phyloP scores from a whole-genome alignment of 345 rosid genomes.

The Excoecaria agallocha region DNA sequence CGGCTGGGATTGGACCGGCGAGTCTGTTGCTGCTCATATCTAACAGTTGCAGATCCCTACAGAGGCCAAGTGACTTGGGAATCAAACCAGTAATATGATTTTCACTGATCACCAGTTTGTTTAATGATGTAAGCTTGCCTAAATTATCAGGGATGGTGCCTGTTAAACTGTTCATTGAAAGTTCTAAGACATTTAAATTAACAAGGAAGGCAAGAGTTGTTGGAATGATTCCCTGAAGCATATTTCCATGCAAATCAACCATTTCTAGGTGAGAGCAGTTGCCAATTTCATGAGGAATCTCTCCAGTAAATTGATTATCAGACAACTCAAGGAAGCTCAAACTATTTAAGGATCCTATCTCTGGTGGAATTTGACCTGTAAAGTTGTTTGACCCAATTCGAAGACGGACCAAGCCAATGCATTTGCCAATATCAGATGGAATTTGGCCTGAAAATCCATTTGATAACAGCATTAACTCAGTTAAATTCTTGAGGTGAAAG shows the following conservation, averaged over 20 bases:
- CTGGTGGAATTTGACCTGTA: conserved; percentile 48
- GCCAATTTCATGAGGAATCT: conserved; percentile 53
- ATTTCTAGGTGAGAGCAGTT: conserved; percentile 56
- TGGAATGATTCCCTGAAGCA: conserved; percentile 50
- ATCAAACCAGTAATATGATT: conserved; percentile 52
- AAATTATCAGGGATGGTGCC: conserved; percentile 49
- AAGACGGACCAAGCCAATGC: conserved; percentile 53
- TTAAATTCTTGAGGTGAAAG: conserved; percentile 54
- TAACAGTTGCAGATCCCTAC: conserved; percentile 55
- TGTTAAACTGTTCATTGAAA: conserved; percentile 45
- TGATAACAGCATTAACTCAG: conserved; percentile 55
- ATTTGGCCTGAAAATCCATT: conserved; percentile 55
- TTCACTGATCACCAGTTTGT: conserved; percentile 49
- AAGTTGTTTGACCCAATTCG: conserved; percentile 57
- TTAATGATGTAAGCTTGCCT: conserved; percentile 56
- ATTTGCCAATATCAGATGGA: conserved; percentile 52
- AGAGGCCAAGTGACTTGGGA: conserved; percentile 54
- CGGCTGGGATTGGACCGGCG: conserved; percentile 49
- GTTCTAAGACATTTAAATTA: conserved; percentile 52
- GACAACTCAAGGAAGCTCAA: conserved; percentile 67
- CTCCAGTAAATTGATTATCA: conserved; percentile 49
- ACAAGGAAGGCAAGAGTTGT: conserved; percentile 44
- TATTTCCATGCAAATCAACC: conserved; percentile 53
- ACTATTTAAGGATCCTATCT: conserved; percentile 40
- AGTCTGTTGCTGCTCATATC: conserved; percentile 59